Conservation (phyloP, 1,284 basidiomycete genomes). For the Athelia sp. region DNA sequence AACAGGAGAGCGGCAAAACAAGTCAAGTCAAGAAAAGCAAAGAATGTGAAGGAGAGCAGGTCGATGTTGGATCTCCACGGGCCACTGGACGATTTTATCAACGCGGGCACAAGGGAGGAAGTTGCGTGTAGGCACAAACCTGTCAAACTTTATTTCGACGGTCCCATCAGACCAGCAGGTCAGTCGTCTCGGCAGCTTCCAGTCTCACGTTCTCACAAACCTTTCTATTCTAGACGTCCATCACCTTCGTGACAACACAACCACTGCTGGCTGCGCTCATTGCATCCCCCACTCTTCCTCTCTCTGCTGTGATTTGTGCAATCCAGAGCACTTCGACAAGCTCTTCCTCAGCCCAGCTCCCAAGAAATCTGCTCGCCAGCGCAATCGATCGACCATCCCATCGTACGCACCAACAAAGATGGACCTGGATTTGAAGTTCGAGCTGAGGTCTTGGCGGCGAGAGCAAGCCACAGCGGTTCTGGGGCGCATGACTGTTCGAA, state of each 20-base stretch:
- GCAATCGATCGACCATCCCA: background rate
- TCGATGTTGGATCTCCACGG: conserved; percentile 3
- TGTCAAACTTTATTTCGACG: too few species aligned
- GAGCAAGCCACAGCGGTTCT: conserved; percentile 3
- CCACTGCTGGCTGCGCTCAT: conserved; percentile 1
- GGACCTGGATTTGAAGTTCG: background rate
- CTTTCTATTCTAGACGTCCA: background rate
- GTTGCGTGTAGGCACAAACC: too few species aligned
- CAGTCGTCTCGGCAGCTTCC: too few species aligned
- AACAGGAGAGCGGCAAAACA: background rate
- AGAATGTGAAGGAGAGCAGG: background rate
- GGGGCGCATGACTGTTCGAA: conserved; percentile 1
- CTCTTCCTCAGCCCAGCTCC: background rate
- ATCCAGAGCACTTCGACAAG: conserved; percentile 4
- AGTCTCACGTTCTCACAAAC: too few species aligned
- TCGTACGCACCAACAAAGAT: background rate
- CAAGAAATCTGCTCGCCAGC: background rate
- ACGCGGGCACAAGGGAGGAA: conserved; percentile 3
- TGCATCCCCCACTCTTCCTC: conserved; percentile 1
- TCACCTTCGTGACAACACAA: background rate
- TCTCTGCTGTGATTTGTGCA: conserved; percentile 10
- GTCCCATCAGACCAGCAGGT: too few species aligned
- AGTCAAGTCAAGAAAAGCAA: background rate
- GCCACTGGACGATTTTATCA: conserved; percentile 11
- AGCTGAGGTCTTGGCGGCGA: conserved; percentile 8